These are phyloP conservation scores for Botrytis medusae DNA, from an alignment of 2,329 filamentous ascomycete species.

Conservation along the genomic window DNA sequence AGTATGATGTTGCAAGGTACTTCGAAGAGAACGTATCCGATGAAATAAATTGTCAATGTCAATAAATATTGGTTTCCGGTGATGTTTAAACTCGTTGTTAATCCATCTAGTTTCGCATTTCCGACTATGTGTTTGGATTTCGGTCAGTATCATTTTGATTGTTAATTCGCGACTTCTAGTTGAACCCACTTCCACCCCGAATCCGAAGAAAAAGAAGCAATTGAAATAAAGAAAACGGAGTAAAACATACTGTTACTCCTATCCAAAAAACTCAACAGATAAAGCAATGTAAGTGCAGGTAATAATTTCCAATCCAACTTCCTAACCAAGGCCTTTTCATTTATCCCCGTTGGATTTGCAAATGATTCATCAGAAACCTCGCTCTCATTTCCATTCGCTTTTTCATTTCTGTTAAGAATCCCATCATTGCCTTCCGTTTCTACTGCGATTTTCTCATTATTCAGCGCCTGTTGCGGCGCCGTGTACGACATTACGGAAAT, in stretches of 20 bases:
- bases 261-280: constrained; percentile 57
- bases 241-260: constrained; percentile 54
- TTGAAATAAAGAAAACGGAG: background rate
- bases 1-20: constrained; percentile 63
- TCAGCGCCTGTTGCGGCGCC: background rate
- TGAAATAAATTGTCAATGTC: constrained; percentile 65
- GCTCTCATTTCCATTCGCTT: constrained; percentile 16
- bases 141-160: background rate
- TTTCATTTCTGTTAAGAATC: background rate
- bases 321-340: constrained; percentile 57
- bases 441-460: constrained; percentile 1
- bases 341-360: constrained; percentile 41
- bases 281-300: constrained; percentile 55
- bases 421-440: background rate
- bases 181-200: background rate
- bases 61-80: constrained; percentile 64
- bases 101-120: constrained; percentile 57
- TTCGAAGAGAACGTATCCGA: constrained; percentile 57
- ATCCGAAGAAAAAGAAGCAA: background rate
- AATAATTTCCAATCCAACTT: constrained; percentile 55
- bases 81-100: constrained; percentile 53
- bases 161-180: background rate
- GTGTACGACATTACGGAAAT: background rate
- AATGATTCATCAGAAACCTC: constrained; percentile 27
- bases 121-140: constrained; percentile 48